These are phyloP conservation scores for Xanthoparmelia taractica DNA, from an alignment of 495 filamentous ascomycete genomes.

Conservation along the genomic window DNA sequence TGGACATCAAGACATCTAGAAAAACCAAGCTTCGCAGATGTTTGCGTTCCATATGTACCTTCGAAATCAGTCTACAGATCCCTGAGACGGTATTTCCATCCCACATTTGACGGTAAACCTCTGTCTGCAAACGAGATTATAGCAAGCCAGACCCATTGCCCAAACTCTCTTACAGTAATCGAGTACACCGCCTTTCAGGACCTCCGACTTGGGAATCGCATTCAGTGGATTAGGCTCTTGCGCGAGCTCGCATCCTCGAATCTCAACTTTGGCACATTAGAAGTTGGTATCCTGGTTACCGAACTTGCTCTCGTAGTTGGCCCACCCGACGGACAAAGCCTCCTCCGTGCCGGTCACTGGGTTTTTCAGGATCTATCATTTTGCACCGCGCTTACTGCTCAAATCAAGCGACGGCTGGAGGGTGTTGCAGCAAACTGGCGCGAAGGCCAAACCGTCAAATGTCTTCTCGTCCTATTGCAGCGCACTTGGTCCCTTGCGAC, in stretches of 20 bases:
- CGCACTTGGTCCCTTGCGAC: conserved; percentile 8
- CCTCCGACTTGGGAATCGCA: conserved; percentile 36
- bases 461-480: conserved; percentile 12
- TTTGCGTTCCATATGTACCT: conserved; percentile 29
- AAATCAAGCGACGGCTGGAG: conserved; percentile 36
- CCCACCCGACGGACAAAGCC: conserved; percentile 29
- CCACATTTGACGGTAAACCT: conserved; percentile 28
- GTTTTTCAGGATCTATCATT: conserved; percentile 43
- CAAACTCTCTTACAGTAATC: conserved; percentile 37
- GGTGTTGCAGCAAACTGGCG: conserved; percentile 45
- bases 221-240: conserved; percentile 44
- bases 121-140: conserved; percentile 50
- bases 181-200: conserved; percentile 47
- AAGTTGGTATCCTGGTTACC: conserved; percentile 35
- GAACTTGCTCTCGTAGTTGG: conserved; percentile 44
- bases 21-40: conserved; percentile 28
- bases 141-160: conserved; percentile 45
- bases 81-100: conserved; percentile 20
- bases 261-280: conserved; percentile 43
- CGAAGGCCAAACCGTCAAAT: conserved; percentile 31
- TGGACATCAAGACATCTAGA: conserved; percentile 25
- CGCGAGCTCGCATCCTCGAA: conserved; percentile 46
- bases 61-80: conserved; percentile 21
- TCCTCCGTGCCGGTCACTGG: conserved; percentile 36
- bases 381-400: conserved; percentile 35